Evolutionary conservation across 371 early-diverging fungal species (phyloP), one percentile per base, ranked within the genome.

Genomic region (Saksenaea oblongispora): DNA sequence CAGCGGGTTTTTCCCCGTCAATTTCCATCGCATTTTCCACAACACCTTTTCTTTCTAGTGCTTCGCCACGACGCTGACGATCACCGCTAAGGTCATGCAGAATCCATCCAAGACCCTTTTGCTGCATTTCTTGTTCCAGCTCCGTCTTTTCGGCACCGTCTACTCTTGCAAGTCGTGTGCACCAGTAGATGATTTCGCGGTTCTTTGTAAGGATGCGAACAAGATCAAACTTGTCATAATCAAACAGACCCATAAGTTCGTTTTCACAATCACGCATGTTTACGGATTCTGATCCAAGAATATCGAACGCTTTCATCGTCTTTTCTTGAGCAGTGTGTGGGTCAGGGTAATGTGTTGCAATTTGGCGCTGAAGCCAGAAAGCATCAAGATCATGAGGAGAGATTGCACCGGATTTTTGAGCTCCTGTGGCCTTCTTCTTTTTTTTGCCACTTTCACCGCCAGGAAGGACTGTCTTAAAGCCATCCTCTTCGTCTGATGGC

Each of bases 311-410:
- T 18, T 80, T 76, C 0, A 79, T 77, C 0, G 98, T 89, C 81
- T 96, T 97, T 58, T 91, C 87, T 76, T 95, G 95, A 5, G 96
- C 93, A 3, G 84, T 83, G 58, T 89, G 89, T 1, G 95, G 90
- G 74, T 97, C 98, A 34, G 88, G 66, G 73, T 93, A 95, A 61
- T 89, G 86, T 22, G 85, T 73, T 27, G 91, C 82, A 26, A 98
- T 84, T 56, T 88, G 85, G 37, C 97, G 91, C 72, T 97, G 98
- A n/a, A 97, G 84, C 97, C 97, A 98, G 75, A 96, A 96, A 4
- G 97, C 95, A 74, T 98, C 98, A 64, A 98, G 85, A 59, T 94
- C 93, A 73, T 95, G 94, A 8, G 94, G 87, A 27, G 72, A 61
- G 37, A 89, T 67, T 24, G 56, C 63, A 36, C 78, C 80, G 4